These are phyloP conservation scores for Fomitopsis pinicola DNA, from an alignment of 1,284 basidiomycete genomes.

Conservation along the genomic window DNA sequence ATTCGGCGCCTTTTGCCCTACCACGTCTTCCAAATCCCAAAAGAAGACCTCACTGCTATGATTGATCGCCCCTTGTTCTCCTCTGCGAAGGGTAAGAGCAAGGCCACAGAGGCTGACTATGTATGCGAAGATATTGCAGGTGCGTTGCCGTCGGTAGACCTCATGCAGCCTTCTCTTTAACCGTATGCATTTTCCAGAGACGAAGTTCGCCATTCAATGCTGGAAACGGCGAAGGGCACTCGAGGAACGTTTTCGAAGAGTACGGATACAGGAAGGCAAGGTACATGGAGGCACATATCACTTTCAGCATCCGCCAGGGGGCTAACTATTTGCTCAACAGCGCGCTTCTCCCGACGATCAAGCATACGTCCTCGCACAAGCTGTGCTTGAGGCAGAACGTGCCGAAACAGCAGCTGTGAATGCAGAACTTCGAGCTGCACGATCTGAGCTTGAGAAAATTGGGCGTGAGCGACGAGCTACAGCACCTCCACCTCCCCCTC, in stretches of 20 bases:
- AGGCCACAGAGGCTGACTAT: constrained; percentile 41
- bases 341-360: constrained; percentile 55
- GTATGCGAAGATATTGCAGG: constrained; percentile 53
- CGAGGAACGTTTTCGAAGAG: constrained; percentile 51
- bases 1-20: constrained; percentile 68
- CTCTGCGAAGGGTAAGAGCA: constrained; percentile 47
- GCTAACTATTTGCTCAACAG: constrained; percentile 32
- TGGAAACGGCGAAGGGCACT: constrained; percentile 51
- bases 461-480: constrained; percentile 57
- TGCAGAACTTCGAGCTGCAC: constrained; percentile 55
- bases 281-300: constrained; percentile 33
- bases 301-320: background rate
- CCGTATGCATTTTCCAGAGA: constrained; percentile 36
- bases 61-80: constrained; percentile 17
- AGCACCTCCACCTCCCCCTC: constrained; percentile 10
- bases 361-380: constrained; percentile 56
- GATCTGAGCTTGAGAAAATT: constrained; percentile 59
- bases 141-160: constrained; percentile 20
- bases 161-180: constrained; percentile 1
- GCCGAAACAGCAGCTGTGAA: constrained; percentile 50
- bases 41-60: constrained; percentile 46
- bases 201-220: constrained; percentile 63
- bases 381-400: constrained; percentile 60
- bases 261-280: constrained; percentile 49
- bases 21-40: constrained; percentile 71